Base-by-base conservation (phyloP, 1,139 yeast genomes). In the Hyphopichia burtonii region DNA sequence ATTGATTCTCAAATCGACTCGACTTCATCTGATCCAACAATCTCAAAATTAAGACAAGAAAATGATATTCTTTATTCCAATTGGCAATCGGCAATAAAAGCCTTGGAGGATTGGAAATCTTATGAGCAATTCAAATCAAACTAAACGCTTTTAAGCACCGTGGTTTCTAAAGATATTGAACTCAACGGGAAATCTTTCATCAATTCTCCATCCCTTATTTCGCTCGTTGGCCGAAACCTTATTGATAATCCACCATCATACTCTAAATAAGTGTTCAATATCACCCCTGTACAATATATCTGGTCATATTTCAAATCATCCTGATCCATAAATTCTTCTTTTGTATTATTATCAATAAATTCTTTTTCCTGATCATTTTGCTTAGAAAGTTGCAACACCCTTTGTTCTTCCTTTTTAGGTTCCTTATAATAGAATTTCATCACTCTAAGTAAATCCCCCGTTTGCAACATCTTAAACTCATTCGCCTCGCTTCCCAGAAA, bases 41-140 rank as follows among this genome's bases (percentile, higher is more conserved):
- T 63, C 31, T 55, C 56, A 23, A 60, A 59, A 40, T 56, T 75
- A 39, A 61, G 61, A 43, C 58, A 57, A 15, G 76, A 76, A 43
- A 60, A 74, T 41, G 66, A 63, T 22, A 46, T 50, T 9, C 65
- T 74, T 41, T 65, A 64, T 19, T 55, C 59, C 34, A 75, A 73
- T 46, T 68, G 78, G 70, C 63, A 71, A 39, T 68, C 66, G 35
- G 76, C 81, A 0, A 58, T 75, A 46, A 67, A 64, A 38, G 71
- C 78, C 1, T 62, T 73, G 31, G 80, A 76, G 31, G 67, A 69
- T 44, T 76, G 80, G 81, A 71, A 69, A 42, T 58, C 54, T n/a
- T 50, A 52, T 34, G 46, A 45, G 27, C 38, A 30, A 30, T 14
- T 30, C 14, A 27, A 27, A 27, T 27, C 14, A 27, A 7, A 27